A percentile compares a stretch with the other conserved stretches of the same genome.
Evolutionary conservation across 805 yeast species (phyloP).

Genomic region (Candida incommunis): DNA sequence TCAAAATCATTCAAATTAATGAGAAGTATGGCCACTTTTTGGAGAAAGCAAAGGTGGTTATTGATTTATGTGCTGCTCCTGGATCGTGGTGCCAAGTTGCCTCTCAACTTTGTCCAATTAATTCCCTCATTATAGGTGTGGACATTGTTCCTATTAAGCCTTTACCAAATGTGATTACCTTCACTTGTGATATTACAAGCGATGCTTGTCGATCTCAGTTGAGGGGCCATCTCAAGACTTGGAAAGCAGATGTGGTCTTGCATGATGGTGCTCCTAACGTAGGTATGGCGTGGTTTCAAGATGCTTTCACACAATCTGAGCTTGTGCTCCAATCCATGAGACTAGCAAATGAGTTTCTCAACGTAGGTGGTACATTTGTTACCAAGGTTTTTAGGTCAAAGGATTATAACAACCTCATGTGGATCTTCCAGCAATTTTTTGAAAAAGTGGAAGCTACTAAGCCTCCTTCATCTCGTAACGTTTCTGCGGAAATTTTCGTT

Average conservation of each 20-base stretch:
- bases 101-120: conserved; percentile 78
- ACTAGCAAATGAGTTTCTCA: conserved; percentile 84
- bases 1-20: conserved; percentile 86
- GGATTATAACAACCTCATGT: conserved; percentile 90
- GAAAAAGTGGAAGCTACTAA: conserved; percentile 97
- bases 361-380: conserved; percentile 87
- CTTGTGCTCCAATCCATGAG: conserved; percentile 86
- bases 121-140: conserved; percentile 93
- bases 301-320: conserved; percentile 96
- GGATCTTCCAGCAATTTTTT: conserved; percentile 95
- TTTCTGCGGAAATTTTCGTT: conserved; percentile 96
- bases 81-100: conserved; percentile 99
- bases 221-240: conserved; percentile 92
- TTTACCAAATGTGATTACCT: conserved; percentile 86
- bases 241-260: conserved; percentile 96
- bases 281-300: conserved; percentile 99
- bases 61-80: conserved; percentile 98
- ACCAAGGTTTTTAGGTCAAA: conserved; percentile 97
- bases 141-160: conserved; percentile 96
- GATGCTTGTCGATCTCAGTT: conserved; percentile 92
- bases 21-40: conserved; percentile 93
- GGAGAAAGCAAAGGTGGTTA: conserved; percentile 82
- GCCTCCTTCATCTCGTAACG: conserved; percentile 98
- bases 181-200: conserved; percentile 94
- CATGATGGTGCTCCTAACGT: conserved; percentile 99